Percentiles rank a stretch among this genome's conserved stretches.
Conservation (phyloP, 768 basidiomycete genomes). For the Tephrocybe sp. region DNA sequence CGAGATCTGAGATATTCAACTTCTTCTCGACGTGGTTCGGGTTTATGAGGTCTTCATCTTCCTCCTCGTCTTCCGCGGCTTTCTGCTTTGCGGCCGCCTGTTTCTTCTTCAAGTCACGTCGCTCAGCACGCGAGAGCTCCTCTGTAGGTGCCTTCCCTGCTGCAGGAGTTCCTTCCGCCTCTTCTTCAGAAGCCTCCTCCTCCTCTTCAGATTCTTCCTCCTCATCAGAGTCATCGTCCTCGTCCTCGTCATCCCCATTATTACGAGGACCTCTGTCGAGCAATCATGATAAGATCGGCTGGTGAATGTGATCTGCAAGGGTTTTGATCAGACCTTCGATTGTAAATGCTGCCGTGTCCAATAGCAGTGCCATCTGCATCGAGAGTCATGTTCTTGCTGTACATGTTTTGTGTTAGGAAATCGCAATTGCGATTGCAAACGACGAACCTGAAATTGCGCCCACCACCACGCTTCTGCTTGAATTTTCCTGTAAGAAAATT, state of each 20-base stretch:
- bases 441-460: constrained; percentile 75
- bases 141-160: constrained; percentile 38
- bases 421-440: constrained; percentile 6
- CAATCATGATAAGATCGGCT: constrained; percentile 11
- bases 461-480: constrained; percentile 87
- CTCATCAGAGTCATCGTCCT: constrained; percentile 37
- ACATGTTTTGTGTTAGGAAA: constrained; percentile 8
- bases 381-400: constrained; percentile 59
- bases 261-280: constrained; percentile 16
- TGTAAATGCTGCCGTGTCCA: constrained; percentile 35
- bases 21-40: constrained; percentile 77
- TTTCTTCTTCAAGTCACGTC: constrained; percentile 84
- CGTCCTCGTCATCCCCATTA: constrained; percentile 42
- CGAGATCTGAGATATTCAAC: constrained; percentile 75
- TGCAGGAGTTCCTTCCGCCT: constrained; percentile 42
- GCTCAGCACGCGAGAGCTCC: constrained; percentile 70
- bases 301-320: neutral
- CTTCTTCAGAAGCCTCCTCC: constrained; percentile 44
- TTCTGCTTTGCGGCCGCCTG: constrained; percentile 52
- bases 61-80: constrained; percentile 44
- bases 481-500: constrained; percentile 57
- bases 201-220: constrained; percentile 39
- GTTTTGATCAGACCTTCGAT: constrained; percentile 38
- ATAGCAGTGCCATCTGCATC: constrained; percentile 59
- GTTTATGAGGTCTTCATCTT: constrained; percentile 74